phyloP scores from a whole-genome alignment of 441 rosid genomes.

The Rhodomyrtus psidioides region DNA sequence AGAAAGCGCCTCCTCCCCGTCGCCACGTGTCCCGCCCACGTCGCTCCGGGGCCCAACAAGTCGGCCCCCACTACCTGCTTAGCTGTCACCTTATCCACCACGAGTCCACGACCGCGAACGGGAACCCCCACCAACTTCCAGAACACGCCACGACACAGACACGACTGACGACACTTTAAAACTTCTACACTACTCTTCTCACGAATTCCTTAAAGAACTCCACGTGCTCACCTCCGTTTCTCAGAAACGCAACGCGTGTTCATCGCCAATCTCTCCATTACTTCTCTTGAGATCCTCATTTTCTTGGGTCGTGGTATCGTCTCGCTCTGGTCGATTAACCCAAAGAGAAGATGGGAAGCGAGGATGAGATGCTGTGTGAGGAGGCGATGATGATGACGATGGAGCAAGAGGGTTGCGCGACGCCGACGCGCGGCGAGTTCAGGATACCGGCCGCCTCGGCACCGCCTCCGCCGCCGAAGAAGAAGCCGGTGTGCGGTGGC shows the following conservation, averaged over 20 bases:
- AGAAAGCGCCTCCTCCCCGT: not conserved
- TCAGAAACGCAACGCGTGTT: not conserved
- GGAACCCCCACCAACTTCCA: slow-evolving; percentile 3
- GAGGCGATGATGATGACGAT: not conserved
- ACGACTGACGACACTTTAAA: not conserved
- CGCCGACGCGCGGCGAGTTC: slow-evolving; percentile 16
- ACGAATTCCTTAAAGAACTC: not conserved
- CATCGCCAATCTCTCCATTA: not conserved
- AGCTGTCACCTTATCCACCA: slow-evolving; percentile 11
- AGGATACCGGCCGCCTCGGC: slow-evolving; percentile 8
- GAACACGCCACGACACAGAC: slow-evolving; percentile 5
- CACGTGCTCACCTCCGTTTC: not conserved
- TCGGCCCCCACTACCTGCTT: not conserved
- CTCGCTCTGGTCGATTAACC: not conserved
- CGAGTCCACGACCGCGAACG: not conserved
- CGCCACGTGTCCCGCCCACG: slow-evolving; percentile 3
- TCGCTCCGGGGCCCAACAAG: not conserved
- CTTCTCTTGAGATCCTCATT: not conserved
- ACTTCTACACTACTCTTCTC: not conserved
- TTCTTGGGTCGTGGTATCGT: not conserved
- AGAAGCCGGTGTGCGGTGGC: slow-evolving; percentile 7
- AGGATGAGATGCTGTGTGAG: not conserved
- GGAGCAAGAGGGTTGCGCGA: slow-evolving; percentile 10
- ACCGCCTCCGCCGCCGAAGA: slow-evolving; percentile 24
- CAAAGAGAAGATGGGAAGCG: not conserved